These are phyloP conservation scores for Lasiodiplodia sp. DNA, from an alignment of 2,329 filamentous ascomycete species.

Conservation along the genomic window DNA sequence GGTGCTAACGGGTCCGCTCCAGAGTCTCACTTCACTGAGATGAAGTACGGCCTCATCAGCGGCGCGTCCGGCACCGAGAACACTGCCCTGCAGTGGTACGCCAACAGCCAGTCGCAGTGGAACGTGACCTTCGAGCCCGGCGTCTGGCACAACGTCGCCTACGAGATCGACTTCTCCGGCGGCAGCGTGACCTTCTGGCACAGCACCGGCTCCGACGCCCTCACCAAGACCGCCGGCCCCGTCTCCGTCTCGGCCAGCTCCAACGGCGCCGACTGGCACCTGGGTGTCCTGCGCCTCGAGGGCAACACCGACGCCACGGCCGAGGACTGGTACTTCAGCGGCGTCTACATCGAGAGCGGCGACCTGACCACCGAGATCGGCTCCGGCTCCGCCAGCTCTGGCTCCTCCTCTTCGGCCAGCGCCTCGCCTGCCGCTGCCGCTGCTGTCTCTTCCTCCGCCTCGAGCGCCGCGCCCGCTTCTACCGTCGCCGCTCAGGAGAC, in stretches of 20 bases:
- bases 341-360: slow-evolving; percentile 73
- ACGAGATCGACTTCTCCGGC: slow-evolving; percentile 73
- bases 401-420: slow-evolving; percentile 8
- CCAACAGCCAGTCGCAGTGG: slow-evolving; percentile 68
- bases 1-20: slow-evolving; percentile 42
- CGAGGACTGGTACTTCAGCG: slow-evolving; percentile 76
- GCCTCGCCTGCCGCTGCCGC: slow-evolving; percentile 8
- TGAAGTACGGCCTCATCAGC: slow-evolving; percentile 71
- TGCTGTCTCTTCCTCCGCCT: neutral
- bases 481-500: slow-evolving; percentile 4
- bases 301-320: slow-evolving; percentile 59
- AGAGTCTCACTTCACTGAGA: slow-evolving; percentile 76
- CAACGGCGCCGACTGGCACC: slow-evolving; percentile 76
- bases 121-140: slow-evolving; percentile 66
- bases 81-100: slow-evolving; percentile 69
- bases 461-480: slow-evolving; percentile 6
- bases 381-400: slow-evolving; percentile 18
- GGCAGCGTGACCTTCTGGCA: slow-evolving; percentile 73
- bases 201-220: slow-evolving; percentile 68
- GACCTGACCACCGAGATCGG: slow-evolving; percentile 38
- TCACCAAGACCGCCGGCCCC: slow-evolving; percentile 67
- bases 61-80: slow-evolving; percentile 59
- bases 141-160: slow-evolving; percentile 79
- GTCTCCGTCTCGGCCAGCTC: slow-evolving; percentile 67
- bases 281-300: slow-evolving; percentile 71